A percentile compares a stretch with the other conserved stretches of the same genome.
These are phyloP conservation scores for Chlorencoelia australis DNA, from an alignment of 2,329 filamentous ascomycete genomes.

Conservation along the genomic window DNA sequence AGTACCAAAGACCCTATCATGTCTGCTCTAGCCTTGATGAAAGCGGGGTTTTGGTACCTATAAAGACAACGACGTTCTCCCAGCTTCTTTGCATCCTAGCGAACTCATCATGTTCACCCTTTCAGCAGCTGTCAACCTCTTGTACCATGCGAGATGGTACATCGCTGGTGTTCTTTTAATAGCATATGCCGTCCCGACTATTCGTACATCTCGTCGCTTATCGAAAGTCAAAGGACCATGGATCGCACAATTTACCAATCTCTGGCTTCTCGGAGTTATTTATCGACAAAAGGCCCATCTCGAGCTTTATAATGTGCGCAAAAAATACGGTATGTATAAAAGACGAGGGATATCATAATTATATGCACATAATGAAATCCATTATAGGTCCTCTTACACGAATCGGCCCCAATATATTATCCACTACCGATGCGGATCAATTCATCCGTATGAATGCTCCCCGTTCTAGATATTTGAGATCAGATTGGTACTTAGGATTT, in stretches of 20 bases:
- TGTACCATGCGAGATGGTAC: too few relatives aligned
- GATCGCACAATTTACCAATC: constrained; percentile 30
- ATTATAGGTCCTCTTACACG: constrained; percentile 25
- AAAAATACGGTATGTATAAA: constrained; percentile 26
- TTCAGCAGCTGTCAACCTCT: too few relatives aligned
- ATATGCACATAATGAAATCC: background rate
- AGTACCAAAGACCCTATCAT: too few relatives aligned
- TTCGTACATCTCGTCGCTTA: background rate
- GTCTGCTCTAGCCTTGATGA: too few relatives aligned
- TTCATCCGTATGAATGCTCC: constrained; percentile 30
- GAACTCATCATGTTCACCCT: too few relatives aligned
- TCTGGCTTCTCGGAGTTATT: constrained; percentile 27
- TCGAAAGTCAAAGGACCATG: constrained; percentile 6
- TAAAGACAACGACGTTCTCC: too few relatives aligned
- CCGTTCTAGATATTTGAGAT: constrained; percentile 30
- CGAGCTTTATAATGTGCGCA: constrained; percentile 29
- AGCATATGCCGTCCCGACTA: too few relatives aligned
- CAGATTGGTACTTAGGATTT: constrained; percentile 37
- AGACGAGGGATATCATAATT: constrained; percentile 1
- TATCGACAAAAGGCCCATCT: constrained; percentile 21
- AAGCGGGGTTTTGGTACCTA: too few relatives aligned
- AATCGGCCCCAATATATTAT: constrained; percentile 32
- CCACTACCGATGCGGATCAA: constrained; percentile 32
- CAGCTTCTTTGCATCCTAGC: too few relatives aligned
- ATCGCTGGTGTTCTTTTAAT: too few relatives aligned